Conservation (phyloP, 2,329 filamentous ascomycete genomes). For the Pezicula carpinea region DNA sequence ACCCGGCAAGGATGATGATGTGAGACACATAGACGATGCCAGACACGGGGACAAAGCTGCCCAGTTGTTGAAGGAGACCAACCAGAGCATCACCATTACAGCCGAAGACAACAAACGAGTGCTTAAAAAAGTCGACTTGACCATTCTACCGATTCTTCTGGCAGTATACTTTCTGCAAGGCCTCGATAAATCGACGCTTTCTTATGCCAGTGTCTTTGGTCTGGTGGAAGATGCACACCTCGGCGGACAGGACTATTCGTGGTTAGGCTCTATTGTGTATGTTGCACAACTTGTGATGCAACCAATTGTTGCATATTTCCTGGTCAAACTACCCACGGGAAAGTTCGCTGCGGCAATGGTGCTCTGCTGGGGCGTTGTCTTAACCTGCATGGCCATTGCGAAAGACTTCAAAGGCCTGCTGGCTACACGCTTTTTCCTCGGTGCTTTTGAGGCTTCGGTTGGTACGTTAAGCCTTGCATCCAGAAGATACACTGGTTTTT, state of each 20-base stretch:
- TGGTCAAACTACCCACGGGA: conserved; percentile 49
- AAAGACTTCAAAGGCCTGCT: conserved; percentile 32
- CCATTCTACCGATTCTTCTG: conserved; percentile 46
- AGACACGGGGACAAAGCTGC: conserved; percentile 3
- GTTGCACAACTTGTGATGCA: conserved; percentile 56
- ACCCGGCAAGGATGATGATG: background rate
- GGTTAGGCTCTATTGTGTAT: conserved; percentile 58
- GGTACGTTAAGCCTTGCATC: conserved; percentile 4
- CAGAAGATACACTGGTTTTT: background rate
- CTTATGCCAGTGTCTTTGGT: conserved; percentile 45
- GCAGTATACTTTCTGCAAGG: conserved; percentile 55
- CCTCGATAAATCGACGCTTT: conserved; percentile 31
- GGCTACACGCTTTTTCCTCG: conserved; percentile 35
- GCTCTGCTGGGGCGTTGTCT: conserved; percentile 46
- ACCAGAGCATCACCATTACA: conserved; percentile 3
- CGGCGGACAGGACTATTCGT: conserved; percentile 46
- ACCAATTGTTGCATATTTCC: conserved; percentile 45
- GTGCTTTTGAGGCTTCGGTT: conserved; percentile 29
- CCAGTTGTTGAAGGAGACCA: background rate
- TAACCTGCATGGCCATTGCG: conserved; percentile 30
- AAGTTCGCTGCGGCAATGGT: conserved; percentile 49
- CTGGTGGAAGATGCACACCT: conserved; percentile 42
- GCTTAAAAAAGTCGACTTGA: conserved; percentile 38
- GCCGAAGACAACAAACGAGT: conserved; percentile 18
- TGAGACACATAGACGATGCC: background rate